These are phyloP conservation scores for Hypoxylon sp. DNA, from an alignment of 2,329 filamentous ascomycete genomes.

Conservation along the genomic window DNA sequence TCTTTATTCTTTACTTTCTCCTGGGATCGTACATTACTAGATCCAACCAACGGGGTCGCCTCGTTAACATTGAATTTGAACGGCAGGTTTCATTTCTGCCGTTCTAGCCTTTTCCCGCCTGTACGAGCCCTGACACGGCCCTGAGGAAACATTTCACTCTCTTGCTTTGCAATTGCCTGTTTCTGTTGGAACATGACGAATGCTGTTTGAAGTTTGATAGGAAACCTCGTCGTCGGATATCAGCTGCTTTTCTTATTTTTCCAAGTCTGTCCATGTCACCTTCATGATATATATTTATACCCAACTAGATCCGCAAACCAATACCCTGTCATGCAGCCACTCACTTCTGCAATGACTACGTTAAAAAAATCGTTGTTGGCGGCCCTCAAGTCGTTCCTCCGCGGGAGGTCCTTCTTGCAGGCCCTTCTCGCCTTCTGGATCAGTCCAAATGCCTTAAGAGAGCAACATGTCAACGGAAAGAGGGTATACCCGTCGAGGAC, in stretches of 20 bases:
- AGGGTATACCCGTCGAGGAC: slow-evolving; percentile 48
- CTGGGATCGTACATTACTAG: slow-evolving; percentile 50
- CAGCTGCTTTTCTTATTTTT: slow-evolving; percentile 42
- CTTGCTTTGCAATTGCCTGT: slow-evolving; percentile 45
- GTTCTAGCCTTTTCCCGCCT: slow-evolving; percentile 53
- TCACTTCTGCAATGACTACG: slow-evolving; percentile 71
- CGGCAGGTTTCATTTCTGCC: slow-evolving; percentile 55
- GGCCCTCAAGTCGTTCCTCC: slow-evolving; percentile 70
- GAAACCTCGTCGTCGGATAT: slow-evolving; percentile 41
- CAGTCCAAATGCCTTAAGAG: slow-evolving; percentile 58
- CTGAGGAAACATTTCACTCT: slow-evolving; percentile 42
- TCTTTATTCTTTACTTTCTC: slow-evolving; percentile 47
- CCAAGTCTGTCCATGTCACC: slow-evolving; percentile 40
- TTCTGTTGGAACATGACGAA: slow-evolving; percentile 50
- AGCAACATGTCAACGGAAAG: slow-evolving; percentile 45
- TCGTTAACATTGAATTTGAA: slow-evolving; percentile 49
- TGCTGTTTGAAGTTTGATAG: slow-evolving; percentile 47
- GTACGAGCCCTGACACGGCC: slow-evolving; percentile 53
- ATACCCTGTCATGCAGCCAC: slow-evolving; percentile 62
- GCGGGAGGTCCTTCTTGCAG: slow-evolving; percentile 72
- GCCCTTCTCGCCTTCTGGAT: slow-evolving; percentile 70
- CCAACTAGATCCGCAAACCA: slow-evolving; percentile 38
- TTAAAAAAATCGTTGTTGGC: slow-evolving; percentile 69
- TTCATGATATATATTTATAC: slow-evolving; percentile 50
- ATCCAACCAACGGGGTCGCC: slow-evolving; percentile 51